Conservation (phyloP, 2,329 filamentous ascomycete species). For the Diplodia mutila region DNA sequence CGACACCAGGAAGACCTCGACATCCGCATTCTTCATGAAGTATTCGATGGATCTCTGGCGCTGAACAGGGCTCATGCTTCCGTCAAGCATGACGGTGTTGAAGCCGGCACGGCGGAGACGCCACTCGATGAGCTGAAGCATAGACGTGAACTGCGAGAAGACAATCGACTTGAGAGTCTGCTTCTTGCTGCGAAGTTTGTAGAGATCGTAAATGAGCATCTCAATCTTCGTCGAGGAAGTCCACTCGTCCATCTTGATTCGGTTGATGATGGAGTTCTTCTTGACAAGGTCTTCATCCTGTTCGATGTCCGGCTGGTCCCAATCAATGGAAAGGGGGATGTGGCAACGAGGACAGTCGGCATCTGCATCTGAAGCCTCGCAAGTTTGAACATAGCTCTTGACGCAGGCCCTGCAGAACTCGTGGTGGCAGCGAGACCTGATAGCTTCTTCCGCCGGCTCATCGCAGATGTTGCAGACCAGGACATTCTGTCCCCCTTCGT, state of each 20-base stretch:
- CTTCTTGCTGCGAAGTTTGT: constrained; percentile 88
- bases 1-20: constrained; percentile 95
- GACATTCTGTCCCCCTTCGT: constrained; percentile 84
- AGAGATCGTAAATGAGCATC: constrained; percentile 90
- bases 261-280: constrained; percentile 97
- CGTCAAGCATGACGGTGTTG: constrained; percentile 97
- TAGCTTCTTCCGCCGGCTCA: constrained; percentile 91
- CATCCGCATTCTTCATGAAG: constrained; percentile 93
- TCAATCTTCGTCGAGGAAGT: constrained; percentile 98
- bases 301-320: constrained; percentile 93
- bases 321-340: constrained; percentile 84
- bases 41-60: constrained; percentile 92
- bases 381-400: constrained; percentile 77
- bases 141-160: constrained; percentile 95
- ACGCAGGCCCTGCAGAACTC: constrained; percentile 86
- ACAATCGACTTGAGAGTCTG: constrained; percentile 96
- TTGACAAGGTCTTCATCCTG: constrained; percentile 86
- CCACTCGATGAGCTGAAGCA: constrained; percentile 97
- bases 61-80: constrained; percentile 93
- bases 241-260: constrained; percentile 99
- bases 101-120: constrained; percentile 94
- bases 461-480: constrained; percentile 94
- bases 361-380: constrained; percentile 61
- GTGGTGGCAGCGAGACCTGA: constrained; percentile 89
- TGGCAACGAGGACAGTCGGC: constrained; percentile 89